These are phyloP conservation scores for Hemileia vastatrix DNA, from an alignment of 1,284 basidiomycete species.

Conservation along the genomic window DNA sequence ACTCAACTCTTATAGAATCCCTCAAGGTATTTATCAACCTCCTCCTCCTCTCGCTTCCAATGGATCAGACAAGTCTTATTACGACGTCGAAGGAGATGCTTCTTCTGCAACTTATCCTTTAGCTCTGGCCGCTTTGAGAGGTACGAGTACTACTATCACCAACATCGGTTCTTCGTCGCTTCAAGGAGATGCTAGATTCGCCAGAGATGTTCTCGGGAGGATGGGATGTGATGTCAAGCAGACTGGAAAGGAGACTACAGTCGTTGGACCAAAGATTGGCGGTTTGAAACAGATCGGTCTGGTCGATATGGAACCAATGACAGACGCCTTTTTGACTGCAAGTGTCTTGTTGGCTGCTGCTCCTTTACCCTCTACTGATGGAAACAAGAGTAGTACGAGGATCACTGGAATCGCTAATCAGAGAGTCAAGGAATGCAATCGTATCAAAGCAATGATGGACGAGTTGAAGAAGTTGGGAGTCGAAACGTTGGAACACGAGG, in stretches of 20 bases:
- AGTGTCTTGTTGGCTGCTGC: slow-evolving; percentile 86
- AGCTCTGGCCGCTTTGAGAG: slow-evolving; percentile 91
- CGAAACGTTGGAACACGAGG: slow-evolving; percentile 79
- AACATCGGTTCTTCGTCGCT: slow-evolving; percentile 85
- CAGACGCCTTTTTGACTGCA: slow-evolving; percentile 95
- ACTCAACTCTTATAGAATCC: slow-evolving; percentile 75
- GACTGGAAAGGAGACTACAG: slow-evolving; percentile 80
- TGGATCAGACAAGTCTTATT: slow-evolving; percentile 42
- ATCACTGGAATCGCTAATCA: slow-evolving; percentile 97
- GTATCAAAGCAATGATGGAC: slow-evolving; percentile 93
- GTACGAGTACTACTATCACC: slow-evolving; percentile 80
- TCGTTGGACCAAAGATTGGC: slow-evolving; percentile 76
- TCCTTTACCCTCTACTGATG: slow-evolving; percentile 42
- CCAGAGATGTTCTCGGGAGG: slow-evolving; percentile 77
- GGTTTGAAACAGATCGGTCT: slow-evolving; percentile 70
- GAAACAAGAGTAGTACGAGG: slow-evolving; percentile 54
- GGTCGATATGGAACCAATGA: slow-evolving; percentile 99
- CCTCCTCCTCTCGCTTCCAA: slow-evolving; percentile 49
- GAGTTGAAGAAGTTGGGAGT: slow-evolving; percentile 93
- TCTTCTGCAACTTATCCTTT: slow-evolving; percentile 94
- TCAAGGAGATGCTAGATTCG: slow-evolving; percentile 93
- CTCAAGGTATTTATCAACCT: slow-evolving; percentile 66
- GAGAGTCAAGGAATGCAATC: slow-evolving; percentile 95
- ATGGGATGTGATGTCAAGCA: slow-evolving; percentile 95
- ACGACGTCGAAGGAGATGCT: slow-evolving; percentile 91